Evolutionary conservation across 108 stramenopile genomes (phyloP), one percentile per base, ranked within the genome.

Genomic region (Schizochytrium sp.): DNA sequence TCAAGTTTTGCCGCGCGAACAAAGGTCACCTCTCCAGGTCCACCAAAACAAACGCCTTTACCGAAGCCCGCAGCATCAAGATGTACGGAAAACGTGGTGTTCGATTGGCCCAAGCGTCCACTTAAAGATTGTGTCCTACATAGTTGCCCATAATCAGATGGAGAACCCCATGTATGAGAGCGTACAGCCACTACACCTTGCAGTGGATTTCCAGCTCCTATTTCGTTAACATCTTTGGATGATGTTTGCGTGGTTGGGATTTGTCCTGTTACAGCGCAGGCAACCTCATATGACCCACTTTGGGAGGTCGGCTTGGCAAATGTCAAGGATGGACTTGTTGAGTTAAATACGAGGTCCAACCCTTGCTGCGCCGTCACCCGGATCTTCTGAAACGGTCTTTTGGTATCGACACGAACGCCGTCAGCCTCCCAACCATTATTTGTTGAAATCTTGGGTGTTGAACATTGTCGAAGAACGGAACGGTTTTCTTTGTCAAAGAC

Each of bases 341-440:
- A 38, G 28, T 8, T 12, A 8, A 69, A 44, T 44, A 44, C 64
- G 3, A 69, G 19, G 64, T 69, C 64, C 12, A 69, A 15, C 42
- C 10, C 64, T 38, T 44, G 42, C 64, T 69, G 64, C 7, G 64
- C 64, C 42, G 42, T 8, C 12, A 69, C 2, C 42, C 15, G 64
- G 76, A 83, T 50, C 50, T 83, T 49, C 38, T 83, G 38, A 49
- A 83, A 55, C n/a, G 76, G 76, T 10, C 76, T 47, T n/a, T 55
- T 55, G 28, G 55, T 40, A 38, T 83, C 17, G 15, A 83, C 47
- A 5, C 50, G n/a, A 46, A 83, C 50, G 12, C 76, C 76, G 76
- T 55, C 76, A 5, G 76, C 8, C 15, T 83, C 76, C 76, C 76
- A 83, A 53, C 76, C 76, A 40, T 83, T 83, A 53, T 83, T 83